Conservation (phyloP, 768 basidiomycete species). For the Roridomyces roridus region DNA sequence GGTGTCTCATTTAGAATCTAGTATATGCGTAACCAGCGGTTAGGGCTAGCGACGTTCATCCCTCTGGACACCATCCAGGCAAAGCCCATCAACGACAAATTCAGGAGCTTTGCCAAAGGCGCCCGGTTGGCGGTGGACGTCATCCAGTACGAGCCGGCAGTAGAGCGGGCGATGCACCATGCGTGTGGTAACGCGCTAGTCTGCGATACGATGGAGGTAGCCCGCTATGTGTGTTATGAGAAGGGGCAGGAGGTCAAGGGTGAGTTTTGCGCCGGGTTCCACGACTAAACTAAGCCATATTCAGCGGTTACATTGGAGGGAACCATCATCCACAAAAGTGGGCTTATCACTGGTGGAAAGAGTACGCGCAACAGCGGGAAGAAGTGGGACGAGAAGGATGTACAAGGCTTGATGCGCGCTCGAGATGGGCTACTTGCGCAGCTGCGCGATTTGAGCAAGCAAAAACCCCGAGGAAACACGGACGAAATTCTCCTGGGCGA, state of each 20-base stretch:
- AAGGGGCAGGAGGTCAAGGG: constrained; percentile 97
- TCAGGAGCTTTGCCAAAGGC: constrained; percentile 89
- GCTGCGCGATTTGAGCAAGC: constrained; percentile 82
- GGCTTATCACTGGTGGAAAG: constrained; percentile 94
- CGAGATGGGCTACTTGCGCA: constrained; percentile 77
- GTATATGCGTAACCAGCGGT: constrained; percentile 95
- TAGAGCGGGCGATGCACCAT: constrained; percentile 95
- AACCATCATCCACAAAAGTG: constrained; percentile 96
- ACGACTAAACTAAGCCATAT: too few relatives aligned
- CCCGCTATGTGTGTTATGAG: constrained; percentile 89
- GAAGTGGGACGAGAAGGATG: constrained; percentile 95
- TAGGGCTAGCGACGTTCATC: constrained; percentile 96
- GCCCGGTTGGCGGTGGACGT: constrained; percentile 87
- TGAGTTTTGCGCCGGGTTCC: constrained; percentile 38
- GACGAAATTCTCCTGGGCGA: constrained; percentile 83
- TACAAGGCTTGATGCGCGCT: constrained; percentile 68
- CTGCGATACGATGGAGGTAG: constrained; percentile 95
- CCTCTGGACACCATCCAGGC: constrained; percentile 98
- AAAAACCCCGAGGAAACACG: constrained; percentile 81
- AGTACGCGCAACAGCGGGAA: constrained; percentile 77
- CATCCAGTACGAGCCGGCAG: constrained; percentile 79
- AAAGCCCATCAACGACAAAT: constrained; percentile 93
- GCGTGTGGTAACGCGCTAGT: constrained; percentile 95
- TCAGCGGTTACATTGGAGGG: constrained; percentile 98
- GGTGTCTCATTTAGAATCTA: constrained; percentile 33